A percentile compares a stretch with the other conserved stretches of the same genome.
Evolutionary conservation across 225 moss, liverwort and hornwort genomes (phyloP).

Genomic region (Takakia lepidozioides): DNA sequence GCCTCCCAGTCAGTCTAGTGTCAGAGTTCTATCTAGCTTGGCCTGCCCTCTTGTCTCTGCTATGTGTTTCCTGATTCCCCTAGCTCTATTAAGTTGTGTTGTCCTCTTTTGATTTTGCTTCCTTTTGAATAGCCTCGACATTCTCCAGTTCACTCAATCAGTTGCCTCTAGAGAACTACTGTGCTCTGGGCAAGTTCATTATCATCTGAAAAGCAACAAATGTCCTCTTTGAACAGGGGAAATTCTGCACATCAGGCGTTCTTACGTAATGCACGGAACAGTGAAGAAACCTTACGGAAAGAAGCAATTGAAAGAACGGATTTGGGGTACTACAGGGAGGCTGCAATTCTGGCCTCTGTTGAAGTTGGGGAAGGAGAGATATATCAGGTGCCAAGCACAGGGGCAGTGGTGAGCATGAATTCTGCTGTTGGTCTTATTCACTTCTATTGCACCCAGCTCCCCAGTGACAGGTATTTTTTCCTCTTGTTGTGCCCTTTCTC

Average conservation of each 20-base stretch:
- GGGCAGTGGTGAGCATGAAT: constrained; percentile 98
- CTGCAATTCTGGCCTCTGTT: constrained; percentile 69
- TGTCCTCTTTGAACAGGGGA: constrained; percentile 66
- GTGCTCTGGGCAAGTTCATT: no score
- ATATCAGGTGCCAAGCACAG: constrained; percentile 94
- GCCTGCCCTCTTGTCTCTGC: no score
- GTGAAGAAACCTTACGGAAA: constrained; percentile 92
- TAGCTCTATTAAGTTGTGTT: no score
- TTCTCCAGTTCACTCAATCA: no score
- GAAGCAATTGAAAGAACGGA: constrained; percentile 99
- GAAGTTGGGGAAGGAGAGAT: constrained; percentile 91
- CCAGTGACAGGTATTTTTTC: constrained; percentile 92
- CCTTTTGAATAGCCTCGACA: no score
- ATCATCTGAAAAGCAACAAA: no score
- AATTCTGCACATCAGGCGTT: constrained; percentile 89
- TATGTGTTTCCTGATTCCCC: no score
- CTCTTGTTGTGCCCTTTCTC: no score
- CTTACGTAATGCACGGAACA: constrained; percentile 91
- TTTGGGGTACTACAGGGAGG: constrained; percentile 74
- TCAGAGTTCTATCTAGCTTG: no score
- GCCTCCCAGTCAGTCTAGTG: no score
- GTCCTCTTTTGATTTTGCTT: no score
- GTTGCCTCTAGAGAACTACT: no score
- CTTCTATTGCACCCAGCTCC: constrained; percentile 99
- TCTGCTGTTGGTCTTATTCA: constrained; percentile 97